Evolutionary conservation across 202 grass and related monocot genomes (phyloP), one percentile per base, ranked within the genome.

Genomic region (Panicum virgatum): DNA sequence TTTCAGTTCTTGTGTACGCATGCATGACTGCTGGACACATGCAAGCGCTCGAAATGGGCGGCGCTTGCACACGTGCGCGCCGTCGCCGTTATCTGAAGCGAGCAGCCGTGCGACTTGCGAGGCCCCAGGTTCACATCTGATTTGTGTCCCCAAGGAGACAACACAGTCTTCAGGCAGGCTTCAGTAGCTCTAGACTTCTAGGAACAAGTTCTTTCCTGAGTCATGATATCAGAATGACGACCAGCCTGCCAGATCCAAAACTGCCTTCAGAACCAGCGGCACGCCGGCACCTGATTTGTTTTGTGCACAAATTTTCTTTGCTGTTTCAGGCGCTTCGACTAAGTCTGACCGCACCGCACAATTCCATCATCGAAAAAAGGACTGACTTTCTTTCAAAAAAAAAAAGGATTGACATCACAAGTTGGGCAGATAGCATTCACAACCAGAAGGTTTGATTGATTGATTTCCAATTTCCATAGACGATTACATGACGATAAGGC

Each of bases 401-500:
- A n/a, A n/a, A n/a, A n/a, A n/a, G n/a, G n/a, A n/a, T n/a, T n/a
- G 32, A 40, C n/a, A 16, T 15, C 3, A 23, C n/a, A 58, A 47
- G 6, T 60, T 60, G 50, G 20, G 9, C 12, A 39, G 12, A 36
- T 29, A 60, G 66, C 26, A 68, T 62, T 34, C 16, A 86, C 70
- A 40, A 62, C 53, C 53, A 62, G 8, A 43, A 52, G 1, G 54
- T 84, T 40, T 12, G 62, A 88, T 80, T 62, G 60, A 88, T 45
- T 43, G n/a, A n/a, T n/a, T n/a, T n/a, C 42, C 36, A 67, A 71
- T 58, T 39, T 45, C 78, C 42, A 32, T 50, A 46, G 72, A 74
- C 69, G 86, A 89, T 80, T 91, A 67, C 65, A 45, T n/a, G 61
- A 81, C 43, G 46, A 85, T 26, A 75, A 27, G 59, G 27, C 72